Base-by-base conservation (phyloP, 805 yeast species). In the Clavispora carvajalis region DNA sequence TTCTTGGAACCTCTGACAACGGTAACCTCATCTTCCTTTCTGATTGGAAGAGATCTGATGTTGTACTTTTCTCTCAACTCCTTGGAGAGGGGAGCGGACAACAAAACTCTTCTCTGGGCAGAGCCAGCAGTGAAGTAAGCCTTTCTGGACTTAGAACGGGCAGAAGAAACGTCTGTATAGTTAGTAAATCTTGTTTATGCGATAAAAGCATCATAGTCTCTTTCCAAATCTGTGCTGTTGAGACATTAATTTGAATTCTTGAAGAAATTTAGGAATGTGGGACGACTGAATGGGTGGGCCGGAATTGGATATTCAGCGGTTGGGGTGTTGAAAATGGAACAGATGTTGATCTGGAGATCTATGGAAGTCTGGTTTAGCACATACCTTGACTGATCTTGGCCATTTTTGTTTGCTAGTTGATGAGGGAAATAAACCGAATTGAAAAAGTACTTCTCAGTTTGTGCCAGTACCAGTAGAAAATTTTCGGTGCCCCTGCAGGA, bases 121-220 rank as follows among this genome's bases (percentile, higher is more conserved):
- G 99, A 91, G 66, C 98, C 95, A 61, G 99, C 95, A 65, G 78
- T 79, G 91, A 93, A 93, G 85, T 93, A 86, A 74, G 98, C 98
- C 87, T 93, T 93, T 86, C 99, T 90, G 74, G 97, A 80, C 85
- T 93, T 93, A 75, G 95, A 85, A 82, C 99, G 93, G 71, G 96
- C 90, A 73, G 95, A 83, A 66, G 99, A 89, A 74, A 93, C 98
- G 96, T 93, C 96, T 85, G 57, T 5, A 18, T 29, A 51, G 70
- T 66, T 65, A 64, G 70, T 65, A 62, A 37, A 10, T 12, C n/a
- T 28, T n/a, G 23, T 13, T 12, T 3, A 23, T n/a, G 13, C 29
- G 29, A 8, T 15, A n/a, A 7, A 31, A 31, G 12, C 11, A 15
- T 19, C 31, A 28, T 5, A 31, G 13, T 12, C 34, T 31, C 23